Evolutionary conservation across 108 stramenopile species (phyloP), one percentile per base, ranked within the genome.

Genomic region (Mediolabrus comicus): DNA sequence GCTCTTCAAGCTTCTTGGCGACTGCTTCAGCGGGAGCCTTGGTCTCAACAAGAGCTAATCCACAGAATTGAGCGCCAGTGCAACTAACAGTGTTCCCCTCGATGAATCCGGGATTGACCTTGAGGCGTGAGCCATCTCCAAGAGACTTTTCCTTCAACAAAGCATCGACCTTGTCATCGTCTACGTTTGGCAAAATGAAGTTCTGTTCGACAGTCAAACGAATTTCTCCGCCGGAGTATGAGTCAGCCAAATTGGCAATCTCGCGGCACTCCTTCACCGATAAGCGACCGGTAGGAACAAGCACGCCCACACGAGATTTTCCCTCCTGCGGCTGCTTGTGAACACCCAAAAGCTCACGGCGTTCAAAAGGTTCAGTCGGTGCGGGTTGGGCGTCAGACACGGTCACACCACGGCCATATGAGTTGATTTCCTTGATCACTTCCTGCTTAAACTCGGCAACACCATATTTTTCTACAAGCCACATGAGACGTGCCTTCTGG

Each of bases 201-300:
- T 96, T 98, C 79, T 98, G 96, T 31, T 97, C 96, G 11, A 98
- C 97, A 29, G 97, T 98, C 67, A 98, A 67, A 5, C 97, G 92
- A 28, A 96, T 77, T 81, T 98, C 97, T 28, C 95, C 94, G 33
- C 33, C 84, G 9, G 86, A 86, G 71, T 92, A 98, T 24, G 72
- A 73, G 52, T 96, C 97, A 35, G 96, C 96, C 33, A 98, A 67
- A 53, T 92, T 86, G 12, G 92, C 95, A 41, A 96, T 46, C 14
- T 88, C 68, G 11, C 88, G 82, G 62, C 88, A 89, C 75, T 95
- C 94, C 28, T 80, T 69, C 52, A 60, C 79, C 65, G 79, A 87
- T 36, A 98, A 71, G 13, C 97, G 86, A 32, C 97, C 97, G 11
- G 88, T 64, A 5, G 97, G 96, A 4, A 96, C 88, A 33, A 85